Evolutionary conservation across 352 stramenopile species (phyloP), one percentile per base, ranked within the genome.

Genomic region (Globisporangium polare): DNA sequence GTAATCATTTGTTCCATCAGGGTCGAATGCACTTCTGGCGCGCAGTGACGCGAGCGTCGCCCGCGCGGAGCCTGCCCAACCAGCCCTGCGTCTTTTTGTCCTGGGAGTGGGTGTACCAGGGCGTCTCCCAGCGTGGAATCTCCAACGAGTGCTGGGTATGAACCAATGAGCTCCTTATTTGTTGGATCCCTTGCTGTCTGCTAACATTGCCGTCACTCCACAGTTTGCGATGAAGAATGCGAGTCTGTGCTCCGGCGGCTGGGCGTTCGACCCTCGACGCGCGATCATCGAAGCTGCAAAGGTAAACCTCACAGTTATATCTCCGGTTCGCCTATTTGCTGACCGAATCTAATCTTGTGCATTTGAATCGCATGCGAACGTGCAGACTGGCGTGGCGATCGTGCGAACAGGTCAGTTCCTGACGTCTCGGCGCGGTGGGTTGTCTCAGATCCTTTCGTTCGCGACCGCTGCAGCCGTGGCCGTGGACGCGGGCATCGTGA

Each of bases 91-190:
- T 92, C 35, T 92, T 92, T 52, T 67, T 94, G 29, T 89, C 80
- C 0, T 94, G 86, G 86, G 83, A 94, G 43, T 94, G 86, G 86
- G 77, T 92, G 6, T 94, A 90, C 60, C 86, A 94, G 51, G 86
- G 86, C 53, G 86, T 92, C 43, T 90, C 86, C 0, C 81, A 90
- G 51, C 79, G 74, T 17, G 83, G 86, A 7, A 92, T 94, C 54
- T 90, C 80, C 4, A 88, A 79, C 10, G 83, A 92, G 63, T 92
- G 83, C 69, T 92, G 83, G 83, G 83, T 90, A 74, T 31, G 72
- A 31, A 15, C 9, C 15, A 24, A 1, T 15, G 2, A 20, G 10
- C 8, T 26, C n/a, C 18, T 24, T 24, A 2, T 41, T 1, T 54
- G 20, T 12, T 62, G 9, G 9, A 17, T 51, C n/a, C 17, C 12